phyloP scores from a whole-genome alignment of 2,329 filamentous ascomycete species.

The Mycosphaerella sp. region DNA sequence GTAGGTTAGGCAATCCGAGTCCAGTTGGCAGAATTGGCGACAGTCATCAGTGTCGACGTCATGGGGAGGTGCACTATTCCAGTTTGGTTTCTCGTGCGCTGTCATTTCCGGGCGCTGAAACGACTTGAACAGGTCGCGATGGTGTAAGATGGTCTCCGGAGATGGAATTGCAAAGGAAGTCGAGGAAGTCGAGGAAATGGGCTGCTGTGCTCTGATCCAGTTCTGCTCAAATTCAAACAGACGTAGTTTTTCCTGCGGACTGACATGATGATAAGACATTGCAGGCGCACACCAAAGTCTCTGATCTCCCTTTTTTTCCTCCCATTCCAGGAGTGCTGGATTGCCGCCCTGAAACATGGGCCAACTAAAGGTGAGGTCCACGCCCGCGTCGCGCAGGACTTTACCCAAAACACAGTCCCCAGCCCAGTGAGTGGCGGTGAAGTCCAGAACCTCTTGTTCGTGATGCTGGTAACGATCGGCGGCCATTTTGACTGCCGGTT shows the following conservation, averaged over 20 bases:
- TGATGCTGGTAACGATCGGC: conserved; percentile 37
- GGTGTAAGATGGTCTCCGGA: conserved; percentile 20
- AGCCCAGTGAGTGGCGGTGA: conserved; percentile 46
- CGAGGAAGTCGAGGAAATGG: neutral
- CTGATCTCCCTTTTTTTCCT: conserved; percentile 19
- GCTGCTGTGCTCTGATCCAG: conserved; percentile 18
- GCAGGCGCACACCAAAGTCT: conserved; percentile 41
- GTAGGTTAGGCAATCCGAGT: conserved; percentile 24
- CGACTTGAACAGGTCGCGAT: conserved; percentile 28
- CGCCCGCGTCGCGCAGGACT: conserved; percentile 39
- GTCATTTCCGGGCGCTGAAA: conserved; percentile 26
- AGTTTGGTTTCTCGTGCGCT: conserved; percentile 15
- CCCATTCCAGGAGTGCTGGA: conserved; percentile 36
- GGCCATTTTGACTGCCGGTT: conserved; percentile 33
- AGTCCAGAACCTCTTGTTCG: conserved; percentile 37
- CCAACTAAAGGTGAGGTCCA: conserved; percentile 39
- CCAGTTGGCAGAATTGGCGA: conserved; percentile 20
- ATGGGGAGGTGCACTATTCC: conserved; percentile 25
- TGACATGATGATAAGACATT: conserved; percentile 34
- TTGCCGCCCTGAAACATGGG: conserved; percentile 40
- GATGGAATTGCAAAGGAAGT: conserved; percentile 11
- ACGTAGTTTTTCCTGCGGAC: conserved; percentile 22
- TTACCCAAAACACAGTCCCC: conserved; percentile 49
- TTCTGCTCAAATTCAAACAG: conserved; percentile 30
- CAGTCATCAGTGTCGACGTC: conserved; percentile 22